These are phyloP conservation scores for Cinnamomum micranthum DNA, from an alignment of 164 flowering plant genomes.

Conservation along the genomic window DNA sequence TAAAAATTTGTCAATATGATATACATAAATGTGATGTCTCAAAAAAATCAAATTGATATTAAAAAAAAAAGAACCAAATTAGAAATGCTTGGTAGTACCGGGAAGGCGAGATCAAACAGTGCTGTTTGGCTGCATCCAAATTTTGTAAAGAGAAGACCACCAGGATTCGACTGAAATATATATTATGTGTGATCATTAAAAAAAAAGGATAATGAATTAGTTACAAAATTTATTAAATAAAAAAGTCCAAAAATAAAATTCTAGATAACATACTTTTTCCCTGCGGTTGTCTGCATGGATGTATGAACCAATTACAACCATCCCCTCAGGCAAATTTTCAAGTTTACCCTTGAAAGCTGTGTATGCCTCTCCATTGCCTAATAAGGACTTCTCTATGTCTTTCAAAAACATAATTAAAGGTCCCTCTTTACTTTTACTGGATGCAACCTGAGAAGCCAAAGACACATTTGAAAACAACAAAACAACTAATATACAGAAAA, in stretches of 20 bases:
- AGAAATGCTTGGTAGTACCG: slow-evolving; percentile 38
- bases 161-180: slow-evolving; percentile 66
- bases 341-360: slow-evolving; percentile 51
- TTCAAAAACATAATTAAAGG: slow-evolving; percentile 70
- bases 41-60: background rate
- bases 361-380: slow-evolving; percentile 49
- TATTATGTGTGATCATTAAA: background rate
- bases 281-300: slow-evolving; percentile 70
- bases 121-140: slow-evolving; percentile 84
- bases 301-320: slow-evolving; percentile 77
- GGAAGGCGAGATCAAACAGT: slow-evolving; percentile 74
- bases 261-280: slow-evolving; percentile 58
- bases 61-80: background rate
- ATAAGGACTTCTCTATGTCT: slow-evolving; percentile 76
- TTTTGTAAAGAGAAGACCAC: slow-evolving; percentile 82
- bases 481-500: background rate
- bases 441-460: slow-evolving; percentile 46
- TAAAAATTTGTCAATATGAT: background rate
- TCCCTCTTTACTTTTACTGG: slow-evolving; percentile 48
- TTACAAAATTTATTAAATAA: background rate
- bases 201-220: background rate
- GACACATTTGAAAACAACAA: background rate
- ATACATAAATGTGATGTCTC: background rate
- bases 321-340: slow-evolving; percentile 62
- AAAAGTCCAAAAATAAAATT: background rate